Conservation (phyloP, 164 flowering plant species). For the Taxillus chinensis region DNA sequence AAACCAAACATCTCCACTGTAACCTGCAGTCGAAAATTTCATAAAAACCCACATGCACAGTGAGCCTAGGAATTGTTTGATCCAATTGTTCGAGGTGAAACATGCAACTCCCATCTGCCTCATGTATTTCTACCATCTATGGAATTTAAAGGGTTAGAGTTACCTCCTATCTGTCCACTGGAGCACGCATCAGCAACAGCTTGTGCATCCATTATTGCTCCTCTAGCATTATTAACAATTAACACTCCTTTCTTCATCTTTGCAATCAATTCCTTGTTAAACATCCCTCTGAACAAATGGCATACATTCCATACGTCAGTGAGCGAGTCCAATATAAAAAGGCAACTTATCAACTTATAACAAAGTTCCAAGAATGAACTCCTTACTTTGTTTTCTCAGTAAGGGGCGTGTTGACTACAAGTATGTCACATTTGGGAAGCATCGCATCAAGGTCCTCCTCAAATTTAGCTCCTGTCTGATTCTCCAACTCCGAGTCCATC, state of each 20-base stretch:
- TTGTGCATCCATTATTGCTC: conserved; percentile 96
- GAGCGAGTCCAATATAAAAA: too few species aligned
- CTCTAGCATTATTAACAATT: conserved; percentile 96
- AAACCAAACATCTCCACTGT: conserved; percentile 98
- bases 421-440: conserved; percentile 91
- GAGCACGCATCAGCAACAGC: conserved; percentile 89
- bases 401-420: conserved; percentile 86
- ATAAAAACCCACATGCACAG: background rate
- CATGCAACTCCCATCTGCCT: too few species aligned
- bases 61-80: too few species aligned
- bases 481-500: conserved; percentile 77
- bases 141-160: background rate
- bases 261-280: conserved; percentile 72
- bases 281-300: conserved; percentile 60
- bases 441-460: conserved; percentile 89
- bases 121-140: background rate
- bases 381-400: conserved; percentile 89
- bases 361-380: background rate
- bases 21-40: conserved; percentile 31
- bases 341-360: too few species aligned
- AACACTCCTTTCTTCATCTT: conserved; percentile 92
- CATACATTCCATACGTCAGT: too few species aligned
- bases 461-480: conserved; percentile 58
- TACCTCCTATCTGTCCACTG: conserved; percentile 94
- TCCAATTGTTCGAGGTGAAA: too few species aligned